Evolutionary conservation across 306 rosid genomes (phyloP).

Genomic region (Cucumis melo): DNA sequence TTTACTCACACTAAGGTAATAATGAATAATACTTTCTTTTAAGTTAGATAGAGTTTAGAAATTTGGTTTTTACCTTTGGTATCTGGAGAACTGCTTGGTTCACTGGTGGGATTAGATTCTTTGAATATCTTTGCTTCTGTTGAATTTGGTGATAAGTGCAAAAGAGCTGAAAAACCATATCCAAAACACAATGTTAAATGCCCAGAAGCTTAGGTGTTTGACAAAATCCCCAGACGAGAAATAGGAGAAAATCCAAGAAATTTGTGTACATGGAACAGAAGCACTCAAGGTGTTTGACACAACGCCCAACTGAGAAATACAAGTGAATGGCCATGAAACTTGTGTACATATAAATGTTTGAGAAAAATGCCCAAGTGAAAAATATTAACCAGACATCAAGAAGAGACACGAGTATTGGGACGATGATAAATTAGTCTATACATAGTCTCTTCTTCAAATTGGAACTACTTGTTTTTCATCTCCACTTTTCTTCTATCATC

Average conservation of each 20-base stretch:
- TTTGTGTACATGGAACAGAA: not conserved
- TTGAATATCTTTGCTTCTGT: slow-evolving; percentile 46
- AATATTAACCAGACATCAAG: too few species aligned
- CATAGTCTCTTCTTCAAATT: too few species aligned
- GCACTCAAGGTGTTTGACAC: not conserved
- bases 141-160: slow-evolving; percentile 58
- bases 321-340: not conserved
- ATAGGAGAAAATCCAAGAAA: not conserved
- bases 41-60: not conserved
- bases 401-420: too few species aligned
- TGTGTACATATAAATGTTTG: slow-evolving; percentile 18
- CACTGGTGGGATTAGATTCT: slow-evolving; percentile 11
- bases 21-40: not conserved
- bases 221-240: not conserved
- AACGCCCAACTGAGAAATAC: not conserved
- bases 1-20: not conserved
- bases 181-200: not conserved
- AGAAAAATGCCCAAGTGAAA: not conserved
- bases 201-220: not conserved
- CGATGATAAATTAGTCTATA: too few species aligned
- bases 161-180: slow-evolving; percentile 26
- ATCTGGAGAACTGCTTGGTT: slow-evolving; percentile 6
- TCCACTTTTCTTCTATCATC: too few species aligned
- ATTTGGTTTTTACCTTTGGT: slow-evolving; percentile 26
- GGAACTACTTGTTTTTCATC: too few species aligned